Conservation (phyloP, 1,284 basidiomycete genomes). For the Austroboletus niveus region DNA sequence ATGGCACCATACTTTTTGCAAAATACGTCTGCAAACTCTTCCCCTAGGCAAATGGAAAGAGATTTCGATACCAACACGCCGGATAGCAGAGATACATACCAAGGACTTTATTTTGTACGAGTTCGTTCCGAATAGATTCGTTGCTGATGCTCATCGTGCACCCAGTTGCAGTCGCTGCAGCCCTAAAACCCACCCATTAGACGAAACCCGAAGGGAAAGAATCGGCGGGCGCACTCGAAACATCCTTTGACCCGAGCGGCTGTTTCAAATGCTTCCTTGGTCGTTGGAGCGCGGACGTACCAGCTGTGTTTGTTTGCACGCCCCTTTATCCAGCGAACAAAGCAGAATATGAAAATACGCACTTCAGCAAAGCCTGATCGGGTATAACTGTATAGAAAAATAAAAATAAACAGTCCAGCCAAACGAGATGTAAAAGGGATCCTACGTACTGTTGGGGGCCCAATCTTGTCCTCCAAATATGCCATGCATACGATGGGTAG, state of each 20-base stretch:
- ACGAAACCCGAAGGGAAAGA: background rate
- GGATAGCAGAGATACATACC: conserved; percentile 34
- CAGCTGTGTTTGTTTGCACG: conserved; percentile 38
- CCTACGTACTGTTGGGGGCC: conserved; percentile 51
- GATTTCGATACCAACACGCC: too few species aligned
- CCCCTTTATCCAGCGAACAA: background rate
- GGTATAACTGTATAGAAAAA: conserved; percentile 60
- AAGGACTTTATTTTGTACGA: conserved; percentile 61
- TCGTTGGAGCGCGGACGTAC: conserved; percentile 70
- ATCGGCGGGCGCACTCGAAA: conserved; percentile 57
- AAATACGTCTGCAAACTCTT: conserved; percentile 54
- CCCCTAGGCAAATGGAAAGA: conserved; percentile 35
- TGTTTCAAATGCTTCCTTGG: conserved; percentile 53
- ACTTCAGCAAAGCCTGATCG: conserved; percentile 68
- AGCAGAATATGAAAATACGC: conserved; percentile 13
- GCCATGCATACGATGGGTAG: conserved; percentile 64
- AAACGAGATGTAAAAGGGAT: background rate
- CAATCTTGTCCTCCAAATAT: conserved; percentile 63
- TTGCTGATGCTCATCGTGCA: conserved; percentile 56
- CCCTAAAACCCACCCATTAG: conserved; percentile 4
- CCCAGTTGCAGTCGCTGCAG: conserved; percentile 50
- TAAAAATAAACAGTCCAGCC: background rate
- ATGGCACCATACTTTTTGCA: conserved; percentile 52
- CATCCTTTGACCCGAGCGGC: conserved; percentile 61
- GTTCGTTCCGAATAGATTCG: conserved; percentile 48